phyloP scores from a whole-genome alignment of 495 filamentous ascomycete genomes.

The Hyaloscypha variabilis region DNA sequence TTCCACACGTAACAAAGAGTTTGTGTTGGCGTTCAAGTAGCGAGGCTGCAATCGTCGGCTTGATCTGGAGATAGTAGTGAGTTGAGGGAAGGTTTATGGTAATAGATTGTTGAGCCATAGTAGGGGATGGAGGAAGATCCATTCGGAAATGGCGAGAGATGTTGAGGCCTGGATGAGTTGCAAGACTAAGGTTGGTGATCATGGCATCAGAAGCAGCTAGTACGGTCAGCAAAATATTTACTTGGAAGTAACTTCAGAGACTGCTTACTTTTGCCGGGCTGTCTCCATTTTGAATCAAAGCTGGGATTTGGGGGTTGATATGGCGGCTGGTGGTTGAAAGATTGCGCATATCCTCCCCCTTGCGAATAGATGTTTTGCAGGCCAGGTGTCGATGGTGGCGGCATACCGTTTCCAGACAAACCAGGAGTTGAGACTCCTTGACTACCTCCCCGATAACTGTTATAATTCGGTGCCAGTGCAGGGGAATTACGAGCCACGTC shows the following conservation, averaged over 20 bases:
- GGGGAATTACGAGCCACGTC: constrained; percentile 36
- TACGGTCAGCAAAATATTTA: constrained; percentile 7
- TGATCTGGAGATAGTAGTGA: constrained; percentile 67
- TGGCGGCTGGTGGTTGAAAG: constrained; percentile 25
- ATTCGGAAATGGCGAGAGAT: constrained; percentile 54
- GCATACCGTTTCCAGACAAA: constrained; percentile 39
- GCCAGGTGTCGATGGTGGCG: constrained; percentile 43
- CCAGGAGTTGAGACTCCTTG: constrained; percentile 34
- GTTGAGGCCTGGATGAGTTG: constrained; percentile 64
- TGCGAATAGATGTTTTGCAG: constrained; percentile 31
- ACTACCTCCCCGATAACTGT: constrained; percentile 30
- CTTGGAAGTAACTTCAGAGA: constrained; percentile 29
- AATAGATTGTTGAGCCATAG: constrained; percentile 65
- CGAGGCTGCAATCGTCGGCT: constrained; percentile 57
- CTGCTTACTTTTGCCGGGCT: constrained; percentile 56
- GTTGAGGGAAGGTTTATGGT: constrained; percentile 64
- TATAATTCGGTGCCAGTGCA: constrained; percentile 29
- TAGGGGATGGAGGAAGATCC: constrained; percentile 62
- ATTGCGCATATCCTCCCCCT: constrained; percentile 30
- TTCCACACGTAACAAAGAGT: constrained; percentile 61
- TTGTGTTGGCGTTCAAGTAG: constrained; percentile 61
- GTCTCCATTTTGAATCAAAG: constrained; percentile 39
- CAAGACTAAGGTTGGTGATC: constrained; percentile 65
- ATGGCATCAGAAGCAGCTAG: constrained; percentile 58
- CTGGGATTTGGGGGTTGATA: constrained; percentile 28